Percentiles rank a stretch among this genome's conserved stretches.
Evolutionary conservation across 2,329 filamentous ascomycete species (phyloP).

Genomic region (Talaromyces sp.): DNA sequence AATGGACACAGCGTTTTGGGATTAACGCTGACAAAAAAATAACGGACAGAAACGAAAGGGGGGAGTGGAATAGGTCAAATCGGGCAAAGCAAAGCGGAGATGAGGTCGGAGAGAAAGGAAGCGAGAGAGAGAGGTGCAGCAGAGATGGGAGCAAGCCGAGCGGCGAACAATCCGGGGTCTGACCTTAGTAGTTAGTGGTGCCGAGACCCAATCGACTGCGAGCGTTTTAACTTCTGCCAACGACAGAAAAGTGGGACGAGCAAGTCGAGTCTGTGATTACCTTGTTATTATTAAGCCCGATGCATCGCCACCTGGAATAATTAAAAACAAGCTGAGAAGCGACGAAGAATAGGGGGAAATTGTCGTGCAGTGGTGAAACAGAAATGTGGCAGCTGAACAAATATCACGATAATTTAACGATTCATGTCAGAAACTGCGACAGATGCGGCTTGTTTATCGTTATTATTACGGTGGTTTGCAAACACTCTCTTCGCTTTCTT

Average conservation of each 20-base stretch:
- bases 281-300: too few species aligned
- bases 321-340: not conserved
- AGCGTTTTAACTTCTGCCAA: not conserved
- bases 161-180: constrained; percentile 1
- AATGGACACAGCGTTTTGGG: not conserved
- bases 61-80: not conserved
- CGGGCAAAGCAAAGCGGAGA: not conserved
- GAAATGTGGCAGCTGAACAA: too few species aligned
- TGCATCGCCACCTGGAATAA: not conserved
- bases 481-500: too few species aligned
- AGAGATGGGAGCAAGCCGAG: not conserved
- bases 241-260: not conserved
- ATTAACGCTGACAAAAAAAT: not conserved
- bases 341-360: not conserved
- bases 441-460: not conserved
- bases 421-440: not conserved
- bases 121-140: not conserved
- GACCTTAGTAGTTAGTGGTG: not conserved
- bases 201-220: not conserved
- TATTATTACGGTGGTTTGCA: not conserved
- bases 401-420: not conserved
- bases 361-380: not conserved
- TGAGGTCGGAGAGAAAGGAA: not conserved
- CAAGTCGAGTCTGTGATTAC: too few species aligned
- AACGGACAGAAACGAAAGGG: not conserved